A percentile compares a stretch with the other conserved stretches of the same genome.
These are phyloP conservation scores for Colletotrichum truncatum DNA, from an alignment of 2,329 filamentous ascomycete genomes.

Conservation along the genomic window DNA sequence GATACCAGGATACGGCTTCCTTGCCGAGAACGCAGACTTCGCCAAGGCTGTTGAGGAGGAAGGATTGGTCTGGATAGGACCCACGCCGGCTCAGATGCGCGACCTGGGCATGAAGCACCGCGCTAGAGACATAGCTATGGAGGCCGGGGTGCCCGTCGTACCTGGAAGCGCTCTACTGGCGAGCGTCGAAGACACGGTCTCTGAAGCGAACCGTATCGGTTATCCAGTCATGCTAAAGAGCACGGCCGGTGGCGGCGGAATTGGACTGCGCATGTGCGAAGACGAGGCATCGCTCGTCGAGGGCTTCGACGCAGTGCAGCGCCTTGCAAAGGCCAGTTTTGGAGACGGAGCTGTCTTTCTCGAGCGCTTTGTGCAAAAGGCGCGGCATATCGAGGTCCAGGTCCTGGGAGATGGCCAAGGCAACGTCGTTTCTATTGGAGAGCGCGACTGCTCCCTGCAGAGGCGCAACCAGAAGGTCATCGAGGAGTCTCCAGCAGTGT, in stretches of 20 bases:
- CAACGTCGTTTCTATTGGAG: slow-evolving; percentile 43
- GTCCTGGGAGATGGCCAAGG: slow-evolving; percentile 51
- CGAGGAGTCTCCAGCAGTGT: slow-evolving; percentile 45
- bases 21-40: slow-evolving; percentile 71
- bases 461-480: slow-evolving; percentile 54
- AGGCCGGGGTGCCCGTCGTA: slow-evolving; percentile 52
- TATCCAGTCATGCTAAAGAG: slow-evolving; percentile 66
- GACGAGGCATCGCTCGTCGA: slow-evolving; percentile 58
- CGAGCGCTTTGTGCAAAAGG: slow-evolving; percentile 68
- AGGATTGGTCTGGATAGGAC: slow-evolving; percentile 67
- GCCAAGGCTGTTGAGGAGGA: slow-evolving; percentile 59
- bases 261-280: slow-evolving; percentile 67
- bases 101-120: slow-evolving; percentile 68
- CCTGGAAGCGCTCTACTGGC: slow-evolving; percentile 41
- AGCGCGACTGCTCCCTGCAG: slow-evolving; percentile 57
- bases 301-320: slow-evolving; percentile 63
- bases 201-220: slow-evolving; percentile 45
- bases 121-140: slow-evolving; percentile 42
- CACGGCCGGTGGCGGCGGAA: slow-evolving; percentile 70
- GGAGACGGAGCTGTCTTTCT: slow-evolving; percentile 70
- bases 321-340: slow-evolving; percentile 65
- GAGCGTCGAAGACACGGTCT: slow-evolving; percentile 60
- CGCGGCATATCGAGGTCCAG: slow-evolving; percentile 53
- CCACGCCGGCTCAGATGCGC: slow-evolving; percentile 60
- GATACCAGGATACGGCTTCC: slow-evolving; percentile 72